Conservation (phyloP, 2,329 filamentous ascomycete genomes). For the Exophiala sp. region DNA sequence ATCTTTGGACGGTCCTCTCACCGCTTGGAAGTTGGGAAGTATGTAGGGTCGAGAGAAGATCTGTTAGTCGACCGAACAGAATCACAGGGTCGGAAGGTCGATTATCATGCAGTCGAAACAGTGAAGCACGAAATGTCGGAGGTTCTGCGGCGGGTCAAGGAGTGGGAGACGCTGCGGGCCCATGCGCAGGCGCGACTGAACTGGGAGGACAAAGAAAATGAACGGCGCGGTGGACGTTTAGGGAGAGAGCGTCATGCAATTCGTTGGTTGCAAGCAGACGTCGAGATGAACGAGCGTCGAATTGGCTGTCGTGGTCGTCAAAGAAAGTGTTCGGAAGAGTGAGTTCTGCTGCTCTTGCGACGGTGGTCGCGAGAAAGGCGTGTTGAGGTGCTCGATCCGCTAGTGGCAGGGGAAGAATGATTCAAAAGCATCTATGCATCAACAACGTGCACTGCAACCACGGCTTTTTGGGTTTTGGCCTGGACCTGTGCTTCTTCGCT, state of each 20-base stretch:
- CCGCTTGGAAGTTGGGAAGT: background rate
- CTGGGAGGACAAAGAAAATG: slow-evolving; percentile 3
- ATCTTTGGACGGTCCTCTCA: slow-evolving; percentile 10
- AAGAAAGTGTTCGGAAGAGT: no score
- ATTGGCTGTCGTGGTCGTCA: no score
- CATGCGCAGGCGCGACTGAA: slow-evolving; percentile 14
- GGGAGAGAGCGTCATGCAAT: background rate
- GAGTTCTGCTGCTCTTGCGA: slow-evolving; percentile 2
- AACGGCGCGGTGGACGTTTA: background rate
- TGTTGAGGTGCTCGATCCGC: background rate
- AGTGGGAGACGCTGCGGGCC: slow-evolving; percentile 14
- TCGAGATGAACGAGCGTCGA: background rate
- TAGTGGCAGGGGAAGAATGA: background rate
- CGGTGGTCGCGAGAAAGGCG: background rate
- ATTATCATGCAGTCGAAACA: background rate
- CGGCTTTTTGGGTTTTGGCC: background rate
- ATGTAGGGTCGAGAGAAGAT: background rate
- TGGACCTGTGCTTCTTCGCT: background rate
- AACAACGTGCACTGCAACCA: background rate
- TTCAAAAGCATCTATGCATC: background rate
- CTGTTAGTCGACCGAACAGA: background rate
- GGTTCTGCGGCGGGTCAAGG: slow-evolving; percentile 15
- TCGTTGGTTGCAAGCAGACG: slow-evolving; percentile 23
- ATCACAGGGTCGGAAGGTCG: background rate
- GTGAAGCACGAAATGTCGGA: slow-evolving; percentile 21